phyloP scores from a whole-genome alignment of 1,284 basidiomycete species.

The Thelephora terrestris region DNA sequence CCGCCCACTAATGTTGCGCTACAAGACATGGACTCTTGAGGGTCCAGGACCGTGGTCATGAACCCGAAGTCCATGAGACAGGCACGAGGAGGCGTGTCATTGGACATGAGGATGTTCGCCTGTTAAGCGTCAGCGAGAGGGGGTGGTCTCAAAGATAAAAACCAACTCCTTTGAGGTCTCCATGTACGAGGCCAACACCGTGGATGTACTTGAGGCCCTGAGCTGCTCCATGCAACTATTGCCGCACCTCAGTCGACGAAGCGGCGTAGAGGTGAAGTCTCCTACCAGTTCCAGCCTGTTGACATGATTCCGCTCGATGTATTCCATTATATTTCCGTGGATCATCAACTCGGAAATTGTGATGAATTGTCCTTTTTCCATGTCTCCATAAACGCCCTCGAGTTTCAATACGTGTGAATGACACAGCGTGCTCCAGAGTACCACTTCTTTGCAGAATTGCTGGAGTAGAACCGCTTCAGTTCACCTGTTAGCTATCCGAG shows the following conservation, averaged over 20 bases:
- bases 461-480: too few relatives aligned
- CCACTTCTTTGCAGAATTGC: too few relatives aligned
- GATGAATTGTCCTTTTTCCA: conserved; percentile 2
- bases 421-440: too few relatives aligned
- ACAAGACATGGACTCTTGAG: background rate
- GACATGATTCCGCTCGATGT: conserved; percentile 3
- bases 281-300: conserved; percentile 7
- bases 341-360: conserved; percentile 7
- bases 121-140: background rate
- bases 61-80: too few relatives aligned
- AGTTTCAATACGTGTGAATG: too few relatives aligned
- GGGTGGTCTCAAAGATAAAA: background rate
- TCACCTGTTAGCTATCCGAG: too few relatives aligned
- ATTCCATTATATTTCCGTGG: conserved; percentile 5
- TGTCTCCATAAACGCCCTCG: too few relatives aligned
- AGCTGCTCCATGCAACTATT: background rate
- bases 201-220: background rate
- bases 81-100: background rate
- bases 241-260: too few relatives aligned
- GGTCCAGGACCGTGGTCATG: conserved; percentile 1
- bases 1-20: background rate
- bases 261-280: too few relatives aligned
- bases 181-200: background rate
- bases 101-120: background rate
- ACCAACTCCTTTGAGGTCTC: background rate